Conservation (phyloP, 1,139 yeast species). For the Kurtzmaniella natalensis region DNA sequence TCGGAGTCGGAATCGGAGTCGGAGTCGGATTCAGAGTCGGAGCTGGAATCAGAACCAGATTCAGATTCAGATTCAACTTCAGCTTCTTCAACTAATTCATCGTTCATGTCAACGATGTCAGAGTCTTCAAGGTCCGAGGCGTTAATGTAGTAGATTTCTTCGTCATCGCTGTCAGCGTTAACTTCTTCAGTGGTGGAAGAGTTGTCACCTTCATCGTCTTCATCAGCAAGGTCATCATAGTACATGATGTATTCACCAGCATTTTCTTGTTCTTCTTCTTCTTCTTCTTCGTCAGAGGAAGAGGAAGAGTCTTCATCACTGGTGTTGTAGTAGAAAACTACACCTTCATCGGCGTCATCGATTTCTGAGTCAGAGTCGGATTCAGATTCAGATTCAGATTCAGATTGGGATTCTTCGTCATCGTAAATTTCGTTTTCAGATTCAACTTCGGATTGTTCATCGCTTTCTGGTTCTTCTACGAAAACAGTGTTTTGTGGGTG, state of each 20-base stretch:
- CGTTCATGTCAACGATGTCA: slow-evolving; percentile 23
- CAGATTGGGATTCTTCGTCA: not conserved
- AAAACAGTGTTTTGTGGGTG: slow-evolving; percentile 30
- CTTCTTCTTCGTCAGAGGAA: slow-evolving; percentile 11
- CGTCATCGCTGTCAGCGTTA: slow-evolving; percentile 6
- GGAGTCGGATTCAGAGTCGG: slow-evolving; percentile 4
- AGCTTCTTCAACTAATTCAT: slow-evolving; percentile 26
- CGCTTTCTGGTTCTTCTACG: slow-evolving; percentile 39
- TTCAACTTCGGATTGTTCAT: slow-evolving; percentile 17
- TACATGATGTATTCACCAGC: slow-evolving; percentile 7
- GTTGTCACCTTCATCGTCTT: slow-evolving; percentile 6
- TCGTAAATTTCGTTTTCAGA: slow-evolving; percentile 18
- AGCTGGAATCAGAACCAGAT: slow-evolving; percentile 10
- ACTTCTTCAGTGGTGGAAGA: slow-evolving; percentile 9
- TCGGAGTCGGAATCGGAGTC: not conserved
- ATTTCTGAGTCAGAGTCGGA: slow-evolving; percentile 12
- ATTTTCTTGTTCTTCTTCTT: slow-evolving; percentile 4
- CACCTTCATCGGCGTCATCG: slow-evolving; percentile 10
- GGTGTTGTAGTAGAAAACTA: slow-evolving; percentile 7
- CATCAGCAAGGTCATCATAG: slow-evolving; percentile 7
- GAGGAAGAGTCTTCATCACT: slow-evolving; percentile 2
- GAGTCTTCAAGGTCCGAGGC: slow-evolving; percentile 12
- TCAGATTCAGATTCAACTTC: slow-evolving; percentile 5
- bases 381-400: slow-evolving; percentile 19
- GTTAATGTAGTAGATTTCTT: slow-evolving; percentile 3